Base-by-base conservation (phyloP, 805 yeast species). In the Candida alai region DNA sequence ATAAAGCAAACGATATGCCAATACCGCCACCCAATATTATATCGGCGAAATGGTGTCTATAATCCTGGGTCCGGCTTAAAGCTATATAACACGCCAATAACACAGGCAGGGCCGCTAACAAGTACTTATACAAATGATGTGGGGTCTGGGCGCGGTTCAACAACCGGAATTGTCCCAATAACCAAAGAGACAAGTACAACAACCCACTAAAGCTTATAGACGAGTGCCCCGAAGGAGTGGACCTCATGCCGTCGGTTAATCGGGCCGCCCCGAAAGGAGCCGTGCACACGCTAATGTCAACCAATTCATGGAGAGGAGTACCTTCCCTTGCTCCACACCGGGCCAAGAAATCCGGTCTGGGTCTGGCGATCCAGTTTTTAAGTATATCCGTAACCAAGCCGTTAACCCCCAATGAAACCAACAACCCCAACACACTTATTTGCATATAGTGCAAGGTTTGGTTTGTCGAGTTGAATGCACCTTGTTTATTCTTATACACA, bases 151-250 rank as follows among this genome's bases (percentile, higher is more conserved):
- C 22, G 15, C 15, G 28, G 20, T 28, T 42, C 26, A 48, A 32
- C 6, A 53, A 30, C 30, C 46, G 46, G 38, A 58, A 53, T 45
- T 71, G 75, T n/a, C 74, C 74, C 23, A 52, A 51, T 3, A 72
- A 41, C 74, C 76, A 75, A 21, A 74, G 49, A 9, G 73, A 43
- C 32, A 76, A 56, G 51, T 56, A 76, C 6, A 62, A 52, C 34
- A 75, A 55, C 2, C 76, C 75, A 11, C 72, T 55, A 48, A 76
- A 76, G n/a, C 78, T 63, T 24, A 68, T 60, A 2, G 76, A 63
- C 7, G 76, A 59, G 44, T 76, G 82, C 16, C 82, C 82, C 6
- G 77, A 70, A 1, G 82, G 82, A 5, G 78, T 69, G 18, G 74
- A 65, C 40, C 74, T 63, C 65, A 73, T 66, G 2, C 81, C 82